Base-by-base conservation (phyloP, 83 land plant species). In the Diphasiastrum complanatum region DNA sequence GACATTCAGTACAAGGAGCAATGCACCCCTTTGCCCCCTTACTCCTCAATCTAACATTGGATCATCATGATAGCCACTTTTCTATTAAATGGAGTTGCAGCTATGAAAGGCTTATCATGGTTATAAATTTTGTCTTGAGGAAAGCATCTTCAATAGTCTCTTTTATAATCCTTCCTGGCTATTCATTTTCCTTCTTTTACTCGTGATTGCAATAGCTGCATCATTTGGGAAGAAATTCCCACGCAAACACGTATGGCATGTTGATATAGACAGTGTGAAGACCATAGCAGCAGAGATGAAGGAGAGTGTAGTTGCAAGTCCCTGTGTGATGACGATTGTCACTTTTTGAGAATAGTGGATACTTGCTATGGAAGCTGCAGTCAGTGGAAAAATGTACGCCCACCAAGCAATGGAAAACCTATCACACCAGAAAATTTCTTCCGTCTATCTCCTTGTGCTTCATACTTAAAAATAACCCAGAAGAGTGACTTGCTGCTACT, bases 331-430 rank as follows among this genome's bases (percentile, higher is more conserved):
- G 22, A 52, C 56, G 1, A 64, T 52, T 4, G 85, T 79, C 0
- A 79, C 91, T 8, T 65, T 62, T 64, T 85, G 83, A 12, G 85
- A 80, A 46, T 89, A 89, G 47, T 78, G 76, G 48, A 85, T 83
- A 8, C 83, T 76, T 11, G 96, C 87, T 35, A 89, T 28, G 23
- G 96, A 73, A 5, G 63, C 81, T 6, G 91, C 85, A 30, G 91
- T 83, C 96, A 89, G 83, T 23, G 96, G 96, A 28, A 83, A 89
- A 0, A 92, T 89, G 70, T 88, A 88, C n/a, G 91, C 89, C 96
- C 97, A 91, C 97, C 97, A 91, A 24, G 97, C 81, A 43, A 91
- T 73, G 19, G 97, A 91, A 64, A 91, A 91, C 74, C 97, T 91
- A 68, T 58, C 51, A 33, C 20, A 32, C 14, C 25, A 3, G 14